Evolutionary conservation across 441 rosid genomes (phyloP), one percentile per base, ranked within the genome.

Genomic region (Biscutella laevigata): DNA sequence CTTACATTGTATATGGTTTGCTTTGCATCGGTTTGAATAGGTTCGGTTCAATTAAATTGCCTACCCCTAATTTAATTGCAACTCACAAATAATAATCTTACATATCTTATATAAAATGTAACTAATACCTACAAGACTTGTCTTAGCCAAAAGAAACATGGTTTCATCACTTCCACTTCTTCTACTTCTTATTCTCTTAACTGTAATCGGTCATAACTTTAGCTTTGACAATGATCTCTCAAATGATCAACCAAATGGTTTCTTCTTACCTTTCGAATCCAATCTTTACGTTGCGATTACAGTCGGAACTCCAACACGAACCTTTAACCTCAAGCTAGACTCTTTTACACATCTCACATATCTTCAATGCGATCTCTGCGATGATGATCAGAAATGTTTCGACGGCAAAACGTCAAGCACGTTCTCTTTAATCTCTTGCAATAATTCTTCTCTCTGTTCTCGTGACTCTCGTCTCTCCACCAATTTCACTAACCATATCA

Each of bases 241-340:
- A 0, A 58, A 8, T 7, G 55, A 43, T 5, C 60, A 52, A 50
- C 62, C 57, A 37, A 67, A 45, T 12, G 67, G 67, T 7, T 67
- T 67, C 53, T 67, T 38, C 26, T 30, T 67, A 53, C 71, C 71
- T 3, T 52, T 67, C 10, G 67, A 53, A 10, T 59, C 71, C 2
- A 67, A 66, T 25, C 66, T 67, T 12, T 60, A 67, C 57, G 5
- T 67, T 4, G 56, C 25, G 5, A 10, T 60, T 52, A 59, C 56
- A 12, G 40, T 60, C 3, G 71, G 71, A 19, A 60, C 66, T 0
- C 71, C 67, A 39, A 29, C 57, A 0, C 38, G 52, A 43, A 38
- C 66, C 19, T 67, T 67, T n/a, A 67, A 67, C 40, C 61, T 67
- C 22, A 67, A 60, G 9, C 66, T 67, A 53, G 71, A 67, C 61